These are phyloP conservation scores for Nematocida displodere DNA, from an alignment of 371 early-diverging fungal genomes.

Conservation along the genomic window DNA sequence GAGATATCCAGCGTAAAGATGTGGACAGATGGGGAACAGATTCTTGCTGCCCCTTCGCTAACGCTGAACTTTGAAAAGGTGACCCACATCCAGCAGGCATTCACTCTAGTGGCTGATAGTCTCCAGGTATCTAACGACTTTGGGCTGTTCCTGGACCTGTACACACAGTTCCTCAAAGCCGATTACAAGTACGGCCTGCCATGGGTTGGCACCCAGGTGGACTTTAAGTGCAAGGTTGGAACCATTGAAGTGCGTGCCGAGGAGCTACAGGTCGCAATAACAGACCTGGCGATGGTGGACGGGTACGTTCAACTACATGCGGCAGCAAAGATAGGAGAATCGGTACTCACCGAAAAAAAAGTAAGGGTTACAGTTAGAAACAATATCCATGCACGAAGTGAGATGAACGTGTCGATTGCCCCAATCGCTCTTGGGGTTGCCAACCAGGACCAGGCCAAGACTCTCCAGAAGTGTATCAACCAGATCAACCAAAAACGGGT, in stretches of 20 bases:
- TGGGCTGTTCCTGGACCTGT: constrained; percentile 16
- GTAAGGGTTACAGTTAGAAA: background rate
- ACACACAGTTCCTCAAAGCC: background rate
- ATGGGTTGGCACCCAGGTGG: background rate
- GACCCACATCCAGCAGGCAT: background rate
- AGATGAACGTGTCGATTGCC: background rate
- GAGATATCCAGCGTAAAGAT: background rate
- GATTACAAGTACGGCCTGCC: constrained; percentile 4
- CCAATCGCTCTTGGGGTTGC: background rate
- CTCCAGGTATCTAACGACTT: background rate
- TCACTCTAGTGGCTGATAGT: background rate
- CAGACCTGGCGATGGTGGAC: constrained; percentile 1
- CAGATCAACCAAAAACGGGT: constrained; percentile 1
- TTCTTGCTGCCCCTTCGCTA: background rate
- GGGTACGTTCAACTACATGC: constrained; percentile 7
- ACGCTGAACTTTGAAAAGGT: background rate
- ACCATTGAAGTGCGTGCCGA: background rate
- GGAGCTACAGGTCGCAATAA: background rate
- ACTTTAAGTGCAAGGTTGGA: constrained; percentile 6
- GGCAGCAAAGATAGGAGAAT: background rate
- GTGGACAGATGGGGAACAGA: background rate
- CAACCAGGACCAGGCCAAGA: background rate
- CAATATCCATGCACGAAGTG: background rate
- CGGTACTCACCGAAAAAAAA: background rate
- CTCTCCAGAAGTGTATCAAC: background rate